phyloP scores from a whole-genome alignment of 306 rosid genomes.

The Lablab purpureus region DNA sequence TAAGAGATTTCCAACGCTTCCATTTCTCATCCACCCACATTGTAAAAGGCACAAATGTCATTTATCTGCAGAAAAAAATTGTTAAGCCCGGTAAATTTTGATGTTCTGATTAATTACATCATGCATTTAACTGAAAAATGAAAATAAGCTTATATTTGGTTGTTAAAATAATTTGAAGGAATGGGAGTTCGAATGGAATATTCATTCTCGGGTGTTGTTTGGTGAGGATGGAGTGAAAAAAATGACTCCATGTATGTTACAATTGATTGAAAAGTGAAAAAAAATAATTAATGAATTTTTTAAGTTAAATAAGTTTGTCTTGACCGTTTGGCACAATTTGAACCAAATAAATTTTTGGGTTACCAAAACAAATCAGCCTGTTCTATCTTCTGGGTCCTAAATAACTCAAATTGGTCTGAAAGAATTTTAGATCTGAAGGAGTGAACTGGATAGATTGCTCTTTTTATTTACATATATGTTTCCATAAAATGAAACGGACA shows the following conservation, averaged over 20 bases:
- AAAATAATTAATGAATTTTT: background rate
- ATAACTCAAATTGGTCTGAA: background rate
- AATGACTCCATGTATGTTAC: too few species aligned
- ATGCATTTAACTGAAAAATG: background rate
- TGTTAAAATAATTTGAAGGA: background rate
- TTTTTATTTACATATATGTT: background rate
- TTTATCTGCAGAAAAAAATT: background rate
- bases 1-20: constrained; percentile 19
- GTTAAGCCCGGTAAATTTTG: constrained; percentile 25
- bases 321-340: background rate
- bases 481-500: background rate
- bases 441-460: background rate
- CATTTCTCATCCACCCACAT: constrained; percentile 15
- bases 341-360: background rate
- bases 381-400: background rate
- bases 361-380: background rate
- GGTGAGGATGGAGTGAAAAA: too few species aligned
- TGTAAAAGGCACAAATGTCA: background rate
- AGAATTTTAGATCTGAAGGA: background rate
- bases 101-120: background rate
- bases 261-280: too few species aligned
- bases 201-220: too few species aligned
- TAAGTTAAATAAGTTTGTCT: background rate
- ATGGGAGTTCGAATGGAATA: too few species aligned
- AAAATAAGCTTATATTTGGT: background rate